Conservation (phyloP, 805 yeast species). For the Saccharomycopsis microspora region DNA sequence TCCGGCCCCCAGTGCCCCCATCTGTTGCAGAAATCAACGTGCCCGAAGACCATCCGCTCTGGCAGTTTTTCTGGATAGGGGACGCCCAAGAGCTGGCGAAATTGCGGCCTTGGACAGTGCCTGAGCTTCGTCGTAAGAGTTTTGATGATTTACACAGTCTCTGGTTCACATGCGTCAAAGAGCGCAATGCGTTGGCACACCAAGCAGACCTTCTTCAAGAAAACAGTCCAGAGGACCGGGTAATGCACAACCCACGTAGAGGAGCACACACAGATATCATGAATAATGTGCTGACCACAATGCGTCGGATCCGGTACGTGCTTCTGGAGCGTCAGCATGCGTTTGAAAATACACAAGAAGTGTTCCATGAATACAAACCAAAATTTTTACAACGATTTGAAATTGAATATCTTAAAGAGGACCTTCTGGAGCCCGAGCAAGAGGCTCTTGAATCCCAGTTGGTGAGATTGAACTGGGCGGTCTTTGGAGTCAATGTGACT, state of each 20-base stretch:
- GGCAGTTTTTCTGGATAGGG: constrained; percentile 62
- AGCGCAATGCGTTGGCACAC: constrained; percentile 67
- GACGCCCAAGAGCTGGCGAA: constrained; percentile 42
- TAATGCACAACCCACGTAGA: not conserved
- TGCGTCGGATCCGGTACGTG: constrained; percentile 79
- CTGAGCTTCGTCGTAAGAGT: constrained; percentile 81
- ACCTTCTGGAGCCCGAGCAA: constrained; percentile 41
- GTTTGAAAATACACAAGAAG: constrained; percentile 44
- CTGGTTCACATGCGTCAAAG: constrained; percentile 82
- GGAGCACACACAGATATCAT: constrained; percentile 21
- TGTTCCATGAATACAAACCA: constrained; percentile 31
- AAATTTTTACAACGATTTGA: constrained; percentile 47
- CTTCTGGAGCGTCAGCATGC: constrained; percentile 77
- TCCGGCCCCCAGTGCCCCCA: constrained; percentile 81
- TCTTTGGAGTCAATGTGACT: constrained; percentile 64
- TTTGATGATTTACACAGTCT: constrained; percentile 85
- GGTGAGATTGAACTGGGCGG: constrained; percentile 68
- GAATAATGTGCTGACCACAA: constrained; percentile 43
- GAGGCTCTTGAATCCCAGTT: constrained; percentile 55
- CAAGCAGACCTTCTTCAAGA: constrained; percentile 51
- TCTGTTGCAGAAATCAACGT: constrained; percentile 61
- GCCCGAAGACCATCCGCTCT: constrained; percentile 81
- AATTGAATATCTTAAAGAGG: constrained; percentile 38
- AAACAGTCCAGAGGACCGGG: constrained; percentile 19
- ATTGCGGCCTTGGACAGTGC: constrained; percentile 71